Evolutionary conservation across 2,329 filamentous ascomycete genomes (phyloP).

Genomic region (Apiospora sp.): DNA sequence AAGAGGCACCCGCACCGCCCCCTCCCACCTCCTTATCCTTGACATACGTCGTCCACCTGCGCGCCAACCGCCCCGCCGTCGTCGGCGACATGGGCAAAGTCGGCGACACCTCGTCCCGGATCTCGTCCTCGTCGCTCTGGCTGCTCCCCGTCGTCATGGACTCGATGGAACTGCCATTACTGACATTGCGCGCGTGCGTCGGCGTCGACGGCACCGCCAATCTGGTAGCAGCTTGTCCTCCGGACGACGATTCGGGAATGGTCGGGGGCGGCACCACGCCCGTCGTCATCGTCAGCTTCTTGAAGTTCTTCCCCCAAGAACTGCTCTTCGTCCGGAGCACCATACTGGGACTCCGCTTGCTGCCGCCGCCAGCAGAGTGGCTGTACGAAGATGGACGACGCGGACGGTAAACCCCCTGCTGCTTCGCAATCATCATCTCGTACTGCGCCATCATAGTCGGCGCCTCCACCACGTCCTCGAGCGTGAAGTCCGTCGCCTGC

Average conservation of each 20-base stretch:
- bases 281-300: conserved; percentile 32
- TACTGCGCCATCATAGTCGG: conserved; percentile 60
- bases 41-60: background rate
- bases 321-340: conserved; percentile 30
- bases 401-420: conserved; percentile 27
- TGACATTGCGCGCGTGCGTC: conserved; percentile 22
- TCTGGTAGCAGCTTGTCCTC: conserved; percentile 21
- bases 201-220: background rate
- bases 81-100: background rate
- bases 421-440: conserved; percentile 46
- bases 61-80: background rate
- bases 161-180: conserved; percentile 38
- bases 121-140: conserved; percentile 37
- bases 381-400: background rate
- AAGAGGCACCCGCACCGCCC: background rate
- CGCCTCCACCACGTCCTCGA: conserved; percentile 58
- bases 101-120: background rate
- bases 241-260: conserved; percentile 20
- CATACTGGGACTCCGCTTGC: conserved; percentile 34
- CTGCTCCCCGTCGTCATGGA: conserved; percentile 41
- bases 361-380: conserved; percentile 29
- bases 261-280: background rate
- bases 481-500: conserved; percentile 42
- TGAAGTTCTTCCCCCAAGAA: conserved; percentile 36
- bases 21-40: background rate